phyloP scores from a whole-genome alignment of 768 basidiomycete species.

The Rhodotorula diobovata region DNA sequence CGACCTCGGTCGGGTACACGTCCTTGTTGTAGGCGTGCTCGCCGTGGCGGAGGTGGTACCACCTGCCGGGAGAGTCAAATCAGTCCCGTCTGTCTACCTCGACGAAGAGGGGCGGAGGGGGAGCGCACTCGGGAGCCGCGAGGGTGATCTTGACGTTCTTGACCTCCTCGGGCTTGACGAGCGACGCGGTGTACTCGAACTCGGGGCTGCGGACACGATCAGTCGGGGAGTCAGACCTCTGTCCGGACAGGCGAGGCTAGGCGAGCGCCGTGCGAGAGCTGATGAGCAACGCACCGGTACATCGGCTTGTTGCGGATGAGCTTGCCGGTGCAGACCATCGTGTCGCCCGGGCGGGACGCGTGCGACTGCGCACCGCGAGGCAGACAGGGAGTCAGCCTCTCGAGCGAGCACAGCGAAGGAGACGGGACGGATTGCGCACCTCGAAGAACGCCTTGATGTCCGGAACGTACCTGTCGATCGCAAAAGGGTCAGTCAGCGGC shows the following conservation, averaged over 20 bases:
- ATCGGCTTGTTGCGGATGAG: constrained; percentile 37
- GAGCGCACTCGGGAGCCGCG: constrained; percentile 61
- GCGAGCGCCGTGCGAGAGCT: no score
- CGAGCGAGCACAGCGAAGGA: background rate
- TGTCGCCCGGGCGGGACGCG: constrained; percentile 31
- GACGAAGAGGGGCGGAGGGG: constrained; percentile 53
- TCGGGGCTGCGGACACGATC: constrained; percentile 26
- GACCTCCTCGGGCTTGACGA: constrained; percentile 47
- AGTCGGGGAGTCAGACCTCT: no score
- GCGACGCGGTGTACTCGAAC: constrained; percentile 36
- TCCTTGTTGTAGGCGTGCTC: constrained; percentile 47
- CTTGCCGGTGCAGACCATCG: constrained; percentile 36
- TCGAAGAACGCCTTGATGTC: constrained; percentile 38
- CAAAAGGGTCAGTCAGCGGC: background rate
- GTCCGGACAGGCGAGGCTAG: no score
- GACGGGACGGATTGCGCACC: background rate
- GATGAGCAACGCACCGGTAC: constrained; percentile 22
- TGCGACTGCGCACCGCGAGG: background rate
- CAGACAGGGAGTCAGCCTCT: no score
- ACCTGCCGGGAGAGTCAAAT: constrained; percentile 17
- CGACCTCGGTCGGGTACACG: constrained; percentile 62
- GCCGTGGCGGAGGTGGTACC: constrained; percentile 44
- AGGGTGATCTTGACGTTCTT: constrained; percentile 66
- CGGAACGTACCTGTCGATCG: constrained; percentile 25
- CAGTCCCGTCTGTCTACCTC: constrained; percentile 50